Percentiles rank a stretch among this genome's conserved stretches.
Evolutionary conservation across 305 asterid species (phyloP).

Genomic region (Fraxinus paxiana): DNA sequence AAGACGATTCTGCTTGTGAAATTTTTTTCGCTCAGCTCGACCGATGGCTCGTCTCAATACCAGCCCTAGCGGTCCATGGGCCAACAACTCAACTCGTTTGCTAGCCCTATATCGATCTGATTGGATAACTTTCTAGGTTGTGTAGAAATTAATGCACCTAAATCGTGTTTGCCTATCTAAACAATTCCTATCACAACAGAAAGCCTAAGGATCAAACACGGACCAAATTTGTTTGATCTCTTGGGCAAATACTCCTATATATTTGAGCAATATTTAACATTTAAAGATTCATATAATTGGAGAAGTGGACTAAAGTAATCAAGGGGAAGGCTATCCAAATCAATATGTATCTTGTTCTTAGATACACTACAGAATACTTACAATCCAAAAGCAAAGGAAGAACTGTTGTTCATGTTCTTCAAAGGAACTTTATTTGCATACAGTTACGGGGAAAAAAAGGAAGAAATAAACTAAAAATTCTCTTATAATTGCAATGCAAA

Average conservation of each 20-base stretch:
- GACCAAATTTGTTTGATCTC: not conserved
- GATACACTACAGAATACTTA: not conserved
- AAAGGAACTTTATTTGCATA: conserved; percentile 19
- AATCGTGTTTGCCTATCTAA: not conserved
- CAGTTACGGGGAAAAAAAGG: conserved; percentile 8
- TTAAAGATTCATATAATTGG: not conserved
- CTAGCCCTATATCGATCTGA: not conserved
- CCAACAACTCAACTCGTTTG: not conserved
- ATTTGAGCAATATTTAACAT: not conserved
- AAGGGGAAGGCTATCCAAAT: not conserved
- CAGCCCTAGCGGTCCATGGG: not conserved
- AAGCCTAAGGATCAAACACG: not conserved
- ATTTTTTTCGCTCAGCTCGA: not conserved
- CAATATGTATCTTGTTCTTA: not conserved
- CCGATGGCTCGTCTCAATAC: not conserved
- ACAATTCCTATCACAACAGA: not conserved
- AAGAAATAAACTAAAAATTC: not conserved
- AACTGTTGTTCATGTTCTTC: not conserved
- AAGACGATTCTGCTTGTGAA: not conserved
- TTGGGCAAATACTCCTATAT: not conserved
- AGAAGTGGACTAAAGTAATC: not conserved
- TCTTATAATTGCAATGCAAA: conserved; percentile 9
- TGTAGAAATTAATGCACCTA: not conserved
- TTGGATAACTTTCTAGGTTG: not conserved
- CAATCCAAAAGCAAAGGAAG: not conserved